A percentile compares a stretch with the other conserved stretches of the same genome.
phyloP scores from a whole-genome alignment of 140 eudicot species.

The Flaveria floridana region DNA sequence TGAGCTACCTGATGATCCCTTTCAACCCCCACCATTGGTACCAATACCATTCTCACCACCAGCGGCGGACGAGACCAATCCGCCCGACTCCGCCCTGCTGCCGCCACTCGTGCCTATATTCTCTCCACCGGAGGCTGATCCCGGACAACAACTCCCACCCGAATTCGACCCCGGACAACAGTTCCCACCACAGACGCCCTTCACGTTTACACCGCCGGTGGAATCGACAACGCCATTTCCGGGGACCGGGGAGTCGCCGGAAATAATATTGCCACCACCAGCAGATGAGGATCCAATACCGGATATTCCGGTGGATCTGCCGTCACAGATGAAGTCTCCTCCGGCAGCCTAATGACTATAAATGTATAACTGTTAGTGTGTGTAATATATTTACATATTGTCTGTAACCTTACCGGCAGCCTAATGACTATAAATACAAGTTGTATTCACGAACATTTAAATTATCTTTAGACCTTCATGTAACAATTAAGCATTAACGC shows the following conservation, averaged over 20 bases:
- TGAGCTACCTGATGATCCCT: conserved; percentile 35
- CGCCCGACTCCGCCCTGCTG: conserved; percentile 25
- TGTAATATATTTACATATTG: neutral
- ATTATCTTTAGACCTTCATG: neutral
- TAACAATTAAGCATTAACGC: neutral
- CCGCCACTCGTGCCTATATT: conserved; percentile 35
- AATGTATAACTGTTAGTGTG: neutral
- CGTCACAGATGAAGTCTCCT: conserved; percentile 11
- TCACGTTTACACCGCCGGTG: conserved; percentile 21
- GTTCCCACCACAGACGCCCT: conserved; percentile 26
- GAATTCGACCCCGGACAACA: neutral
- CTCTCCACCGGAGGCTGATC: conserved; percentile 29
- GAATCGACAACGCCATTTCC: conserved; percentile 28
- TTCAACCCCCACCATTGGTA: conserved; percentile 41
- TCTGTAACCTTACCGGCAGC: conserved; percentile 11
- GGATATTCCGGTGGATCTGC: no score
- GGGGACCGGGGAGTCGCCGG: conserved; percentile 24
- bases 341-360: neutral
- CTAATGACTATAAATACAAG: no score
- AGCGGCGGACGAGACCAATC: conserved; percentile 11
- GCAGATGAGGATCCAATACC: conserved; percentile 26
- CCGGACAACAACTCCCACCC: conserved; percentile 24
- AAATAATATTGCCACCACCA: conserved; percentile 32
- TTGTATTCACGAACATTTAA: conserved; percentile 1
- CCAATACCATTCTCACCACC: conserved; percentile 46